A percentile compares a stretch with the other conserved stretches of the same genome.
phyloP scores from a whole-genome alignment of 2,329 filamentous ascomycete species.

The Thelonectria blattea region DNA sequence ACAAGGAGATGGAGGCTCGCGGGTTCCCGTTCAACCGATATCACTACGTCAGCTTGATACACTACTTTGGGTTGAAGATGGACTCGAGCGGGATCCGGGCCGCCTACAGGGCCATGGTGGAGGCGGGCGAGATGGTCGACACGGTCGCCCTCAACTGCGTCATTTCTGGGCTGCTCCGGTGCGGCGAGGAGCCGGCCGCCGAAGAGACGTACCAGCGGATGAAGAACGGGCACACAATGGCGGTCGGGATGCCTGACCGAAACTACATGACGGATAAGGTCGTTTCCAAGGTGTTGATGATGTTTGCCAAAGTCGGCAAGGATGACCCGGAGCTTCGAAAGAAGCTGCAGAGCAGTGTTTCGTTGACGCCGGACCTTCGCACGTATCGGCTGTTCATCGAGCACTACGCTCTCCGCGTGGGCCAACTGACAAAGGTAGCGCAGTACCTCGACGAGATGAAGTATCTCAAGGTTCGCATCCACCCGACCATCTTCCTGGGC shows the following conservation, averaged over 20 bases:
- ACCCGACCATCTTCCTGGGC: conserved; percentile 78
- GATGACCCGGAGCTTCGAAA: conserved; percentile 60
- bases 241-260: conserved; percentile 48
- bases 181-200: conserved; percentile 77
- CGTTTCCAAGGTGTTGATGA: conserved; percentile 62
- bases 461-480: conserved; percentile 67
- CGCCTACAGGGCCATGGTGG: conserved; percentile 83
- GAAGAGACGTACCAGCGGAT: conserved; percentile 84
- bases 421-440: conserved; percentile 74
- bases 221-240: conserved; percentile 65
- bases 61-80: conserved; percentile 77
- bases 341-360: conserved; percentile 64
- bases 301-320: conserved; percentile 61
- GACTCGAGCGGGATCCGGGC: conserved; percentile 77
- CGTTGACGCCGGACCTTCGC: conserved; percentile 74
- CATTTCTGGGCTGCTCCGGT: conserved; percentile 77
- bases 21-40: conserved; percentile 75
- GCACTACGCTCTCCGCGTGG: conserved; percentile 71
- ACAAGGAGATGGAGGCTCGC: conserved; percentile 78
- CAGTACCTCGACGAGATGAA: conserved; percentile 83
- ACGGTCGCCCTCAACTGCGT: conserved; percentile 86
- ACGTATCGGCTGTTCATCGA: conserved; percentile 83
- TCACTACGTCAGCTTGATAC: conserved; percentile 82
- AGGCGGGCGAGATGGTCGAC: conserved; percentile 86
- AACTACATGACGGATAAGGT: conserved; percentile 55